Evolutionary conservation across 805 yeast genomes (phyloP).

Genomic region (Yarrowia sp.): DNA sequence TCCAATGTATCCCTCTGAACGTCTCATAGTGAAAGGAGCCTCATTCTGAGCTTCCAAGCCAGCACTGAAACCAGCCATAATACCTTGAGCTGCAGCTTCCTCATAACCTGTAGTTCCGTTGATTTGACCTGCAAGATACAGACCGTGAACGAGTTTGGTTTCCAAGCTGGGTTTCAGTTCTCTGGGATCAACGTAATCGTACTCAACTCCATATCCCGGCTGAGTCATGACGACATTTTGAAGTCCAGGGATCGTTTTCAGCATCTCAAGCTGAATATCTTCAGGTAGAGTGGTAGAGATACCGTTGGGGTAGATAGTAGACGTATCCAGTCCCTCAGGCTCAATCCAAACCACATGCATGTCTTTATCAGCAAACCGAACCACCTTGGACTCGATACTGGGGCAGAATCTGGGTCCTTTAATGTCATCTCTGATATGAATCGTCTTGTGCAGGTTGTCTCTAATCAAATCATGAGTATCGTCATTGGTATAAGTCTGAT

Average conservation of each 20-base stretch:
- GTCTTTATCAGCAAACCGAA: conserved; percentile 71
- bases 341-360: conserved; percentile 90
- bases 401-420: conserved; percentile 98
- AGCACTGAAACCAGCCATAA: conserved; percentile 93
- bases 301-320: conserved; percentile 94
- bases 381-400: conserved; percentile 84
- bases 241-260: conserved; percentile 79
- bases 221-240: conserved; percentile 85
- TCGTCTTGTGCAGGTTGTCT: conserved; percentile 71
- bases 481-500: conserved; percentile 74
- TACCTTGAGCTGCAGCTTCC: conserved; percentile 97
- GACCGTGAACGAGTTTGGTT: conserved; percentile 72
- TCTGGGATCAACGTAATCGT: conserved; percentile 93
- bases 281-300: conserved; percentile 95
- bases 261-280: conserved; percentile 75
- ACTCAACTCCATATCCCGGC: conserved; percentile 99
- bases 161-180: conserved; percentile 76
- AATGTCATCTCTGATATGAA: conserved; percentile 90
- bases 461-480: conserved; percentile 68
- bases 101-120: conserved; percentile 99
- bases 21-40: conserved; percentile 51
- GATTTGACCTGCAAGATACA: conserved; percentile 93
- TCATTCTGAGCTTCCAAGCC: conserved; percentile 53
- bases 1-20: conserved; percentile 89
- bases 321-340: conserved; percentile 88